These are phyloP conservation scores for Colletotrichum horii DNA, from an alignment of 2,329 filamentous ascomycete species.

Conservation along the genomic window DNA sequence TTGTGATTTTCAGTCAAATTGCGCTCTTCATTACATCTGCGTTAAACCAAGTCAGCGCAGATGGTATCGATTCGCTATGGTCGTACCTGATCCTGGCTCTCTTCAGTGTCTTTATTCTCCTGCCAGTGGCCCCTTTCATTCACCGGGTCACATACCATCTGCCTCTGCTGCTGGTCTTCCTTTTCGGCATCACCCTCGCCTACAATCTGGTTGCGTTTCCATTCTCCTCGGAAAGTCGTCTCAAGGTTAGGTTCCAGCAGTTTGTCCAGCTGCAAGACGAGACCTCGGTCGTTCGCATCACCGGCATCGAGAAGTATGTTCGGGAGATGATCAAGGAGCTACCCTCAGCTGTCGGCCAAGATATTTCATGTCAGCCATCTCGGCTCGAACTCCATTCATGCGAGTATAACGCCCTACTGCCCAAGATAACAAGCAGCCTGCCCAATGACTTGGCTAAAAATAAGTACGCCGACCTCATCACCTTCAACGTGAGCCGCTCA, in stretches of 20 bases:
- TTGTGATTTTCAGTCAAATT: slow-evolving; percentile 80
- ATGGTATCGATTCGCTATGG: slow-evolving; percentile 75
- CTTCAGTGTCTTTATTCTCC: slow-evolving; percentile 73
- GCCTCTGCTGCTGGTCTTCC: slow-evolving; percentile 74
- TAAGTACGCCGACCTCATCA: slow-evolving; percentile 65
- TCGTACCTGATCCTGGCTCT: slow-evolving; percentile 74
- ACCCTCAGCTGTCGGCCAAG: slow-evolving; percentile 71
- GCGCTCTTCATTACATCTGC: slow-evolving; percentile 75
- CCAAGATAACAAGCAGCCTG: slow-evolving; percentile 40
- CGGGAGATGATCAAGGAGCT: slow-evolving; percentile 69
- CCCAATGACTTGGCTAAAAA: slow-evolving; percentile 44
- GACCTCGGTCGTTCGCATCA: slow-evolving; percentile 71
- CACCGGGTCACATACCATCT: slow-evolving; percentile 86
- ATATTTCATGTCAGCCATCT: slow-evolving; percentile 36
- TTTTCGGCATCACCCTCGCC: slow-evolving; percentile 71
- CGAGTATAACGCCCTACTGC: slow-evolving; percentile 67
- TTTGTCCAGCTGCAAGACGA: slow-evolving; percentile 72
- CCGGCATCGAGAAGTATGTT: slow-evolving; percentile 72
- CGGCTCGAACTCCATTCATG: slow-evolving; percentile 49
- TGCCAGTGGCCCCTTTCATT: slow-evolving; percentile 82
- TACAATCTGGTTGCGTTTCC: slow-evolving; percentile 91
- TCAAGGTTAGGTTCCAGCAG: slow-evolving; percentile 90
- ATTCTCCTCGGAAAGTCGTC: slow-evolving; percentile 77
- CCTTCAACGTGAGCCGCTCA: slow-evolving; percentile 60
- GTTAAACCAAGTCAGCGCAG: slow-evolving; percentile 80